phyloP scores from a whole-genome alignment of 371 early-diverging fungal genomes.

The Syncephalastrum racemosum region DNA sequence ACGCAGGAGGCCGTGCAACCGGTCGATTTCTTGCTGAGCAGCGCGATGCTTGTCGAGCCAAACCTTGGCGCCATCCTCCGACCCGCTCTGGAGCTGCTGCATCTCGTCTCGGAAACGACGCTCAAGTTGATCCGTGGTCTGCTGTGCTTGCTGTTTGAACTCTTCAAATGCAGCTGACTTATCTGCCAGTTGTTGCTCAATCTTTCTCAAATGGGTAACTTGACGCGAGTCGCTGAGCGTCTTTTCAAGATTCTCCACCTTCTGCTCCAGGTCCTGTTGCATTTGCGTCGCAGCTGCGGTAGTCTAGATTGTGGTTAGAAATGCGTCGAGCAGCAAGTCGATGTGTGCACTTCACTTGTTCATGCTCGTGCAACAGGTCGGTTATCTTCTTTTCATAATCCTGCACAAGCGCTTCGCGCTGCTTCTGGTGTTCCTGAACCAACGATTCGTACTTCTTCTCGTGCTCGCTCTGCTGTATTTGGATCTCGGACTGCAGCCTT shows the following conservation, averaged over 20 bases:
- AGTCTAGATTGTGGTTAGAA: no score
- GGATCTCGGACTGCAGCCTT: slow-evolving; percentile 9
- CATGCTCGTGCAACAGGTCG: slow-evolving; percentile 3
- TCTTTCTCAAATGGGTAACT: slow-evolving; percentile 26
- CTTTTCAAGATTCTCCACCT: slow-evolving; percentile 13
- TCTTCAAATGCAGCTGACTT: slow-evolving; percentile 25
- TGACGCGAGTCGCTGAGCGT: slow-evolving; percentile 21
- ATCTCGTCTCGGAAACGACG: slow-evolving; percentile 41
- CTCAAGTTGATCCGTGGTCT: slow-evolving; percentile 27
- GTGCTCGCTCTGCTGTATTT: slow-evolving; percentile 5
- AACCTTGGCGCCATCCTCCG: slow-evolving; percentile 42
- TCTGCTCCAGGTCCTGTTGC: slow-evolving; percentile 12
- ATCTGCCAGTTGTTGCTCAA: slow-evolving; percentile 28
- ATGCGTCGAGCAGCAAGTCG: no score
- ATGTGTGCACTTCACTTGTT: no score
- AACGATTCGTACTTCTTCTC: background rate
- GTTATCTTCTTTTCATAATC: slow-evolving; percentile 11
- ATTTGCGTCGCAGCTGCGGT: background rate
- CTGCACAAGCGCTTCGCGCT: slow-evolving; percentile 8
- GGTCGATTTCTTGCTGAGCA: slow-evolving; percentile 33
- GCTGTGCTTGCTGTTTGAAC: slow-evolving; percentile 23
- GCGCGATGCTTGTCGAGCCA: slow-evolving; percentile 43
- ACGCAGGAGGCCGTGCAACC: slow-evolving; percentile 21
- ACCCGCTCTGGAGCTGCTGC: slow-evolving; percentile 35
- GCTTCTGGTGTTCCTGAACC: slow-evolving; percentile 5